Percentiles rank a stretch among this genome's conserved stretches.
These are phyloP conservation scores for Cucurbita ficifolia DNA, from an alignment of 306 rosid genomes.

Conservation along the genomic window DNA sequence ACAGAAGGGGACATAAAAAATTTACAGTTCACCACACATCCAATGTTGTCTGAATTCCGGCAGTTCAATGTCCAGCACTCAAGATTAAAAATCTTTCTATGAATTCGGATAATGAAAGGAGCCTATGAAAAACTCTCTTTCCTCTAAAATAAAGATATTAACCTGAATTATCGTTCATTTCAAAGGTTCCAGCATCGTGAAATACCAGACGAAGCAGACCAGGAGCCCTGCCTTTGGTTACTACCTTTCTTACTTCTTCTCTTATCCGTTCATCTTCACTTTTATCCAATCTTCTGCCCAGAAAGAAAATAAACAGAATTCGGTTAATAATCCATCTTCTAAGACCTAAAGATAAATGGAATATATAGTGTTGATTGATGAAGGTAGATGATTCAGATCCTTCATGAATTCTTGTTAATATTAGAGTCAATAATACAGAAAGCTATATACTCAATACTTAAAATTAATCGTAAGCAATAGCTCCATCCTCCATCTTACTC, in stretches of 20 bases:
- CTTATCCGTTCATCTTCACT: conserved; percentile 37
- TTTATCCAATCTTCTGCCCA: conserved; percentile 25
- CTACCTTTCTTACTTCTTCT: conserved; percentile 55
- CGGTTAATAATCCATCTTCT: background rate
- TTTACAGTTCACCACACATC: background rate
- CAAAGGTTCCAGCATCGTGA: conserved; percentile 91
- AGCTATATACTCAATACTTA: background rate
- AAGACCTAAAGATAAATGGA: background rate
- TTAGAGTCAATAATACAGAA: background rate
- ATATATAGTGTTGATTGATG: background rate
- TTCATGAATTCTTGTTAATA: background rate
- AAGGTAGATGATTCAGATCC: background rate
- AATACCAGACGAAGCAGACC: conserved; percentile 87
- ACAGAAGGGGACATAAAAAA: background rate
- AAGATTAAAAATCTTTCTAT: background rate
- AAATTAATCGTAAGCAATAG: background rate
- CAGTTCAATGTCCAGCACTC: background rate
- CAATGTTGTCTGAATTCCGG: background rate
- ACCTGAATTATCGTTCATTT: conserved; percentile 51
- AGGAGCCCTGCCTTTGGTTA: conserved; percentile 62
- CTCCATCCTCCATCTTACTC: conserved; percentile 29
- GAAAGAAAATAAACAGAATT: background rate
- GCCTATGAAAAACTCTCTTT: background rate
- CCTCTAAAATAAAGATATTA: background rate
- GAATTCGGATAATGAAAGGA: background rate